These are phyloP conservation scores for Letharia columbiana DNA, from an alignment of 495 filamentous ascomycete species.

Conservation along the genomic window DNA sequence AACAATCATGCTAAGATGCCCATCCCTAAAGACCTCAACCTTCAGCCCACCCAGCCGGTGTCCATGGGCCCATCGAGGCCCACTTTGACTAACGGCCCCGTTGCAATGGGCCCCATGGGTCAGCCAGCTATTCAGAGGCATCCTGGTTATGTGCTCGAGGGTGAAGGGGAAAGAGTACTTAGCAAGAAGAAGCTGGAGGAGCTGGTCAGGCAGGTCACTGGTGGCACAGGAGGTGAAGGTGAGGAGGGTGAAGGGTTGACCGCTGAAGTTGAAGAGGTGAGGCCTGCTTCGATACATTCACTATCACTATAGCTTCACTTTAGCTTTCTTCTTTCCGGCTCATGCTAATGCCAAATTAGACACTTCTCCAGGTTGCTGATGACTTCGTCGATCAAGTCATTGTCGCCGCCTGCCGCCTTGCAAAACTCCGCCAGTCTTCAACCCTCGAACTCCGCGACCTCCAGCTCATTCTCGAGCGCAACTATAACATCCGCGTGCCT, in stretches of 20 bases:
- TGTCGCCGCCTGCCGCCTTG: constrained; percentile 75
- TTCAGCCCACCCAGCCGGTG: constrained; percentile 62
- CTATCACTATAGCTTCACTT: not conserved
- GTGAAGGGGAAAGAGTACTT: constrained; percentile 78
- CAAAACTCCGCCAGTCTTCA: constrained; percentile 83
- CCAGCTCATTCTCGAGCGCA: constrained; percentile 89
- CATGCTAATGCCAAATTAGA: constrained; percentile 40
- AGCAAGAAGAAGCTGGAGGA: constrained; percentile 96
- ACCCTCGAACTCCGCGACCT: constrained; percentile 87
- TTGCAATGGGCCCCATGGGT: constrained; percentile 66
- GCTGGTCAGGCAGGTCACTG: constrained; percentile 85
- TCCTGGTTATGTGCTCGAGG: constrained; percentile 74
- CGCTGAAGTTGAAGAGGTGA: constrained; percentile 91
- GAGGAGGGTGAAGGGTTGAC: constrained; percentile 61
- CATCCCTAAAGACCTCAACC: constrained; percentile 72
- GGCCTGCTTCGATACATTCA: constrained; percentile 19
- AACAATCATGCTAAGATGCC: constrained; percentile 50
- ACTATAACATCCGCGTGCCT: constrained; percentile 96
- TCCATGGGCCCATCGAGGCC: constrained; percentile 62
- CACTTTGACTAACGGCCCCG: constrained; percentile 66
- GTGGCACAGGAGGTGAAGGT: constrained; percentile 59
- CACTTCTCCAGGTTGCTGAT: constrained; percentile 81
- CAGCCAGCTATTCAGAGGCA: constrained; percentile 78
- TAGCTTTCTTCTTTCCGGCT: not conserved
- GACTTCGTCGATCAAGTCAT: constrained; percentile 90